These are phyloP conservation scores for Drosera spatulata DNA, from an alignment of 179 eudicot genomes.

Conservation along the genomic window DNA sequence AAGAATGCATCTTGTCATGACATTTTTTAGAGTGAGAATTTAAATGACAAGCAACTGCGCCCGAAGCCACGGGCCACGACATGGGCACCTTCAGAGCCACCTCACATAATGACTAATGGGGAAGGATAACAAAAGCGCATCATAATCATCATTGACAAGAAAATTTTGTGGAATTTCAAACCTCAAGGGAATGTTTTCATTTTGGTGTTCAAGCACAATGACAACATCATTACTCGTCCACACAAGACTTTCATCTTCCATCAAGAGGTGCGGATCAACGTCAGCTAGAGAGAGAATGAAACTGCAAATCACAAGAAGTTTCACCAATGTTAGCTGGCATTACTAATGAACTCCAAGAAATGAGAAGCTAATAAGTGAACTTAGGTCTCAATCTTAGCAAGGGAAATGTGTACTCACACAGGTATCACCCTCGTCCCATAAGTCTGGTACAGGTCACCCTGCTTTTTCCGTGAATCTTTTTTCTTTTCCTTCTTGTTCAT, in stretches of 20 bases:
- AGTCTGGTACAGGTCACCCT: slow-evolving; percentile 70
- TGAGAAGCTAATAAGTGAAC: background rate
- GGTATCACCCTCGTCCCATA: slow-evolving; percentile 97
- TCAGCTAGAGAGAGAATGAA: slow-evolving; percentile 96
- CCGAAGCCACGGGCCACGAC: no score
- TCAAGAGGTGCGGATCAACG: slow-evolving; percentile 86
- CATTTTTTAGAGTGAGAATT: no score
- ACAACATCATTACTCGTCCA: slow-evolving; percentile 94
- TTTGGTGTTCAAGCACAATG: slow-evolving; percentile 90
- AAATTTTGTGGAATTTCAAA: slow-evolving; percentile 10
- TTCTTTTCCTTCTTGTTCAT: slow-evolving; percentile 43
- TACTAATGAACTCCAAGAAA: background rate
- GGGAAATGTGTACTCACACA: slow-evolving; percentile 46
- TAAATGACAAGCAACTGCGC: no score
- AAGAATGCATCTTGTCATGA: no score
- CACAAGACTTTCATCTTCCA: slow-evolving; percentile 97
- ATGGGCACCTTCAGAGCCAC: no score
- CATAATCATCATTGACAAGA: no score
- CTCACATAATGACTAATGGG: no score
- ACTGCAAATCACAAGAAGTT: slow-evolving; percentile 28
- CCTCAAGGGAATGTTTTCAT: slow-evolving; percentile 76
- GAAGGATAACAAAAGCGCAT: background rate
- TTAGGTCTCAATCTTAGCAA: background rate
- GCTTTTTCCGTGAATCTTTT: slow-evolving; percentile 39
- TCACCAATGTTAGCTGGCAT: background rate